A percentile compares a stretch with the other conserved stretches of the same genome.
phyloP scores from a whole-genome alignment of 2,329 filamentous ascomycete species.

The Akanthomyces lecanii region DNA sequence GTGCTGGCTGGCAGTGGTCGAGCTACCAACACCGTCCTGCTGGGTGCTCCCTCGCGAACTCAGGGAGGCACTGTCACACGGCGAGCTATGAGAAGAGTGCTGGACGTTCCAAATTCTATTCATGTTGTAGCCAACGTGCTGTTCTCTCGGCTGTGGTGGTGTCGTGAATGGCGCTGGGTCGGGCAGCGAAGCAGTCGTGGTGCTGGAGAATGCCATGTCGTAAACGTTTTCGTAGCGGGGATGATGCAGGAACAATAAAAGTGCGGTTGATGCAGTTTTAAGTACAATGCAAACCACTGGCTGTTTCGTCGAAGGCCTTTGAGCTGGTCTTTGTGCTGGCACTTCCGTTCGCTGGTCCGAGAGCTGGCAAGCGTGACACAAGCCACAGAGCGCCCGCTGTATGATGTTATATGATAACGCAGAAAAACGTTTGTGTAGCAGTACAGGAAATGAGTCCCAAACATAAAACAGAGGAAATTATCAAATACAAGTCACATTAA shows the following conservation, averaged over 20 bases:
- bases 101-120: conserved; percentile 2
- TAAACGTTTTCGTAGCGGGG: neutral
- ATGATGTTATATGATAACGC: conserved; percentile 2
- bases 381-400: conserved; percentile 3
- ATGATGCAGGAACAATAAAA: neutral
- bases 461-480: neutral
- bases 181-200: neutral
- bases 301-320: conserved; percentile 3
- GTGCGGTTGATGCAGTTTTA: conserved; percentile 10
- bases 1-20: neutral
- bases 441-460: neutral
- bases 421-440: neutral
- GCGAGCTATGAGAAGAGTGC: neutral
- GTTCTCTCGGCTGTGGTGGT: neutral
- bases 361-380: conserved; percentile 16
- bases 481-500: neutral
- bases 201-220: conserved; percentile 6
- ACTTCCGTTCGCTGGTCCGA: conserved; percentile 9
- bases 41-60: conserved; percentile 8
- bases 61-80: conserved; percentile 2
- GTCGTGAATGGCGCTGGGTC: conserved; percentile 1
- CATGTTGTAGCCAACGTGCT: neutral
- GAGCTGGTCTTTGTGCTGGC: conserved; percentile 13
- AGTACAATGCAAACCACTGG: neutral
- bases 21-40: neutral